Evolutionary conservation across 352 stramenopile genomes (phyloP), one percentile per base, ranked within the genome.

Genomic region (Phytophthora sojae): DNA sequence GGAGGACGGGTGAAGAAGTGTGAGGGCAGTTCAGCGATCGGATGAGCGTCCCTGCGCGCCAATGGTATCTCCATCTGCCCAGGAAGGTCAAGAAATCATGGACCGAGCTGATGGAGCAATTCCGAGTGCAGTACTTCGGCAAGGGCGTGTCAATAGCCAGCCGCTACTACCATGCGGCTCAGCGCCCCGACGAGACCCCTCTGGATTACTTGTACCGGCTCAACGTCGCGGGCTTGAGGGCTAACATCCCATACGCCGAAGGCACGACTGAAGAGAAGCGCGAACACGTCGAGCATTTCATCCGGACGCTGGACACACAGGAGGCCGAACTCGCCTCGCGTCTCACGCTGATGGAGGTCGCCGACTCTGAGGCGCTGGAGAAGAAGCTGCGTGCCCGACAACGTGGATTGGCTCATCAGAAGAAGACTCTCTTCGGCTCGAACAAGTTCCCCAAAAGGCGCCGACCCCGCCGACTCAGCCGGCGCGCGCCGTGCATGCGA

Each of bases 1-100:
- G 44, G 3, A 63, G 59, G 49, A 19, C 14, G 3, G 29, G 37
- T 1, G 39, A 32, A 0, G 65, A 73, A 39, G 55, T 73, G 0
- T 73, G 65, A 5, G 14, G 23, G 0, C 6, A 67, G 35, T 73
- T 73, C 21, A 45, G 66, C 15, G 66, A 67, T 9, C 35, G 60
- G 23, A 64, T 68, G 47, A 45, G 14, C 12, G 66, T 53, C 0
- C 57, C 65, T 0, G 52, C 58, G 0, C 64, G 57, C 12, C 52
- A 65, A 56, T 71, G 64, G 57, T 71, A 61, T n/a, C 4, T 64
- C 14, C 56, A 71, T 7, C 21, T 71, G 14, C 11, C 29, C 19
- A 30, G 5, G 26, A 30, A 30, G 26, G 26, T 6, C 3, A 30
- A 30, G 26, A 30, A 30, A 7, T 6, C 26, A 6, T 30, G 26